Conservation (phyloP, 2,329 filamentous ascomycete genomes). For the Aspergillus quadricinctus region DNA sequence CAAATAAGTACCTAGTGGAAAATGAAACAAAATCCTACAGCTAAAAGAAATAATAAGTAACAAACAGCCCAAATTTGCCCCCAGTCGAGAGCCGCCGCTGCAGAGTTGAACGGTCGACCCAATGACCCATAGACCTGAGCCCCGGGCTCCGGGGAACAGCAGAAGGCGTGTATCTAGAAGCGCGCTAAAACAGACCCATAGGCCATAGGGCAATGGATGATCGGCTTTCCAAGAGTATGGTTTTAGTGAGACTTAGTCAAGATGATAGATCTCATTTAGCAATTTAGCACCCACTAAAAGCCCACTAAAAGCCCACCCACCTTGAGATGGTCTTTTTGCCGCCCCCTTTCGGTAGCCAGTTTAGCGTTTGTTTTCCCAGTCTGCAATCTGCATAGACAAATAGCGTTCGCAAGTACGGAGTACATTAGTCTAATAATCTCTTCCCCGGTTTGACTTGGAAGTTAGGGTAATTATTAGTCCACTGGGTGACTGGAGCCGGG, state of each 20-base stretch:
- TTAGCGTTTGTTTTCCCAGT: background rate
- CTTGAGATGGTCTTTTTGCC: background rate
- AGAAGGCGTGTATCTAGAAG: conserved; percentile 23
- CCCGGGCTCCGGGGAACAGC: conserved; percentile 34
- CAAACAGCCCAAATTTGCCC: conserved; percentile 6
- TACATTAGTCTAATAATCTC: background rate
- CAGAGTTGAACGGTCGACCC: conserved; percentile 20
- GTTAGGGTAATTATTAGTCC: background rate
- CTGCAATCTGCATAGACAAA: background rate
- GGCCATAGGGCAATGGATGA: conserved; percentile 30
- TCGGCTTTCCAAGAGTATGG: conserved; percentile 33
- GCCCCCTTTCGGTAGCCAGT: background rate
- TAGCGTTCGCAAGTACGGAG: too few relatives aligned
- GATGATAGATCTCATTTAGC: conserved; percentile 35
- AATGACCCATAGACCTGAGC: conserved; percentile 27
- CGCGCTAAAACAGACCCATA: conserved; percentile 28
- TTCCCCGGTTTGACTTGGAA: background rate
- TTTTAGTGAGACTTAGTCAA: conserved; percentile 31
- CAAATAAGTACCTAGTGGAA: conserved; percentile 11
- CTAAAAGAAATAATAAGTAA: conserved; percentile 1
- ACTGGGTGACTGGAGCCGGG: background rate
- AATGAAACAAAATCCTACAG: conserved; percentile 5
- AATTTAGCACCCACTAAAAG: background rate
- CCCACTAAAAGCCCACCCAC: too few relatives aligned
- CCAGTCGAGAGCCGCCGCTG: conserved; percentile 19